Base-by-base conservation (phyloP, 352 stramenopile genomes). In the Phytopythium aichiense region DNA sequence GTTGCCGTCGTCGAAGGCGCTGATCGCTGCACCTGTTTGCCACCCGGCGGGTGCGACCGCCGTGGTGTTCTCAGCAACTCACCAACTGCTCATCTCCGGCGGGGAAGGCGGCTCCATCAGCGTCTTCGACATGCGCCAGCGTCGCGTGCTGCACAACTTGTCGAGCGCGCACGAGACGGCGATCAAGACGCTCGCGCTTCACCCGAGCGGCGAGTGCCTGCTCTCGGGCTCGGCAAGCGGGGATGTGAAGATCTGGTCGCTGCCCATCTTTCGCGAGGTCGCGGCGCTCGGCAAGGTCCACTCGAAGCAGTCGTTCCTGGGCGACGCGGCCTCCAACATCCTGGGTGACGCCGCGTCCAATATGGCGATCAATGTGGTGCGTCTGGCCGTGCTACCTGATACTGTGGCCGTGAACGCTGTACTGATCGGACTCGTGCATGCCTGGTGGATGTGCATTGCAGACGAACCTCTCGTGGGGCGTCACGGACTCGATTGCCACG, bases 161-260 rank as follows among this genome's bases (percentile, higher is more conserved):
- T 86, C 85, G 30, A 89, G 84, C 37, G 87, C 87, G 4, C 87
- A 96, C 49, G 86, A 96, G 64, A 94, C 85, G 8, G 74, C 83
- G 8, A 91, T 96, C 71, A 94, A 85, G 61, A 92, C 79, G 43
- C 68, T 96, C 9, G 83, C 78, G 49, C 46, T 94, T 42, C 87
- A 96, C 35, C 84, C 87, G 25, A 87, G 79, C 33, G 83, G 85
- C 6, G 72, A 86, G n/a, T 96, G 84, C 45, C 70, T 96, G 52
- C 73, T 96, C 9, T 94, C 87, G 18, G 87, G 87, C 8, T 94
- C 87, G 1, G 82, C 87, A 28, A 84, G 81, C 22, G 87, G 87
- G 7, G 87, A 94, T 56, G 73, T 96, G 49, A 96, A 96, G 73
- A 93, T 95, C 54, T 95, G 87, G 87, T 91, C 87, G 16, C 64